Evolutionary conservation across 441 rosid genomes (phyloP).

Genomic region (Syzygium malaccense): DNA sequence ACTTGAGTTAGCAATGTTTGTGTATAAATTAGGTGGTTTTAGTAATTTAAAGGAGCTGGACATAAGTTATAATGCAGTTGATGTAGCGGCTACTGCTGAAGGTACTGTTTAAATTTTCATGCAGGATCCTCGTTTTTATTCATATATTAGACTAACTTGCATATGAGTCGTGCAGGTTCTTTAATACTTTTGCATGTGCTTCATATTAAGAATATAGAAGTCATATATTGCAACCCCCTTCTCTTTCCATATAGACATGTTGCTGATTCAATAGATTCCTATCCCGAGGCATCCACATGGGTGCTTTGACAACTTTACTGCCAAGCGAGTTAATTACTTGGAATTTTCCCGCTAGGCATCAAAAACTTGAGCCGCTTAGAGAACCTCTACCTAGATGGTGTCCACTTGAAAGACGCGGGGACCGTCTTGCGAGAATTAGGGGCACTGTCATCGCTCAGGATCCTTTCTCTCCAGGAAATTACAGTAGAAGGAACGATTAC

Average conservation of each 20-base stretch:
- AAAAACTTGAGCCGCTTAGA: neutral
- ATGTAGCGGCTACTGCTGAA: fast-evolving
- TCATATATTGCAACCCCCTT: neutral
- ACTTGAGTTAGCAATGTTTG: neutral
- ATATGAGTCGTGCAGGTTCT: fast-evolving
- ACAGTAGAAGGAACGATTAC: neutral
- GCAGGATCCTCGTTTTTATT: fast-evolving
- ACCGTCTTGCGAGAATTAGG: neutral
- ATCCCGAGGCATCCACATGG: fast-evolving
- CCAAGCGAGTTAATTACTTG: neutral
- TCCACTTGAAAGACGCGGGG: neutral
- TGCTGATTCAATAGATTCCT: neutral
- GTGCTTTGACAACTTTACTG: neutral
- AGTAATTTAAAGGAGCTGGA: neutral
- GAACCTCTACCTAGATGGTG: fast-evolving
- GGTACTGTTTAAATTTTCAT: fast-evolving
- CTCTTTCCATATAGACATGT: neutral
- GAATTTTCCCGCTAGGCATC: neutral
- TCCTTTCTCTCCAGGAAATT: neutral
- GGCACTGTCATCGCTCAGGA: neutral
- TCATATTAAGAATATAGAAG: neutral
- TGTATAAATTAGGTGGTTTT: neutral
- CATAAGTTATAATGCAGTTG: neutral
- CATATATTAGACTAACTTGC: neutral
- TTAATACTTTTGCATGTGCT: too few relatives aligned